Base-by-base conservation (phyloP, 192 early-diverging fungal genomes). In the Ambispora gerdemannii region DNA sequence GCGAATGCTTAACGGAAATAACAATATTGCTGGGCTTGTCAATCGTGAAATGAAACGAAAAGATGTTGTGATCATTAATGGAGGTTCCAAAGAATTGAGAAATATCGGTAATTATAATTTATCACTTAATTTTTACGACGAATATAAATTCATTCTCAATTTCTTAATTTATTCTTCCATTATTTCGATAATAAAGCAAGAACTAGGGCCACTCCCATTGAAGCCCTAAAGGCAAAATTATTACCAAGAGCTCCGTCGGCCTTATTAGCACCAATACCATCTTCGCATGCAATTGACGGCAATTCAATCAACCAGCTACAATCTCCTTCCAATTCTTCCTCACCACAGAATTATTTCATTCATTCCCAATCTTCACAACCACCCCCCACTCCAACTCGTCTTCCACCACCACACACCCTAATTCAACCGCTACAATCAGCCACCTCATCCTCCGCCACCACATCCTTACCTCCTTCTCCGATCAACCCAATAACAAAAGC, bases 21-120 rank as follows among this genome's bases (percentile, higher is more conserved):
- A 6, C 6, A 43, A 6, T 6, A 43, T 10, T 10, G 6, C 38
- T 43, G 7, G 15, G 15, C 6, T 6, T 10, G 6, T 43, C 15
- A 43, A 10, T 43, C 38, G 38, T 10, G 7, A 43, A 15, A 15
- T 43, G 38, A n/a, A 34, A 10, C 0, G 59, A 3, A 64, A 64
- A 20, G 50, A 47, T n/a, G 52, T 70, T 58, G 51, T 70, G 3
- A 70, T 70, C 32, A 60, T 70, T 60, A 56, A 59, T 60, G 33
- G 68, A 32, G 68, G 68, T 33, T 58, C 68, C 30, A 70, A 58
- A n/a, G 68, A 59, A 70, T 50, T 70, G 28, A 49, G 30, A 36
- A 65, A 65, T 27, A 27, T 65, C 32, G 50, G 65, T 53, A 52
- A 67, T 19, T 19, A 19, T 19, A 10, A 7, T 49, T 43, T 30